These are phyloP conservation scores for Sporothrix dimorphospora DNA, from an alignment of 2,329 filamentous ascomycete species.

Conservation along the genomic window DNA sequence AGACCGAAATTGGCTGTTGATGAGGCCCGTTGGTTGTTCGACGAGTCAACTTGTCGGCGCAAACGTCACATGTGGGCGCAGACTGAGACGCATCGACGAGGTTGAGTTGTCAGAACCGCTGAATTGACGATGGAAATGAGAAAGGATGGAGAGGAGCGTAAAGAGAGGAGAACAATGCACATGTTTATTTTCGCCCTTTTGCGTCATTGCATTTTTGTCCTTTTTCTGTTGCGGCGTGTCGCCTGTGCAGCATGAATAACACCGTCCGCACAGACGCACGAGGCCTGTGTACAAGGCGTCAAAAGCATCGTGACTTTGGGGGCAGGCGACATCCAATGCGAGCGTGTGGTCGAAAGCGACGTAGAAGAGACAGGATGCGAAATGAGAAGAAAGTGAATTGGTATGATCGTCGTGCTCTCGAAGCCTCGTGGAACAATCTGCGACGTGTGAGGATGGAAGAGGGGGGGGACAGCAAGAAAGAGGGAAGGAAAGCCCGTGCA, in stretches of 20 bases:
- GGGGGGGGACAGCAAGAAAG: background rate
- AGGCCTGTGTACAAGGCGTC: too few species aligned
- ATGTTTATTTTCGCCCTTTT: background rate
- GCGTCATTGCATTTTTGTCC: background rate
- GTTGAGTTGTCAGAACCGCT: constrained; percentile 3
- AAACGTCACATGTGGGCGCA: background rate
- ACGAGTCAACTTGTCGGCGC: background rate
- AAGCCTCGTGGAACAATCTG: constrained; percentile 38
- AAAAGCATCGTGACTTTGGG: background rate
- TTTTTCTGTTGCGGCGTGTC: background rate
- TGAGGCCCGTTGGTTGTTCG: background rate
- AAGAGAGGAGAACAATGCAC: background rate
- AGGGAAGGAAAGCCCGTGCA: background rate
- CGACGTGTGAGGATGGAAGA: constrained; percentile 25
- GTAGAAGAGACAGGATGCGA: background rate
- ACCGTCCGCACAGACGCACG: constrained; percentile 10
- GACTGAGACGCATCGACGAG: background rate
- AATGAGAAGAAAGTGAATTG: background rate
- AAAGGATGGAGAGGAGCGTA: background rate
- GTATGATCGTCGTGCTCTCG: constrained; percentile 36
- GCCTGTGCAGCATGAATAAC: background rate
- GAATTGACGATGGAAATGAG: background rate
- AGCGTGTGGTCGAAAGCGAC: background rate
- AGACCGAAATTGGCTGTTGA: background rate
- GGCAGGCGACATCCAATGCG: background rate